Base-by-base conservation (phyloP, 2,329 filamentous ascomycete genomes). In the Aureobasidium sp. region DNA sequence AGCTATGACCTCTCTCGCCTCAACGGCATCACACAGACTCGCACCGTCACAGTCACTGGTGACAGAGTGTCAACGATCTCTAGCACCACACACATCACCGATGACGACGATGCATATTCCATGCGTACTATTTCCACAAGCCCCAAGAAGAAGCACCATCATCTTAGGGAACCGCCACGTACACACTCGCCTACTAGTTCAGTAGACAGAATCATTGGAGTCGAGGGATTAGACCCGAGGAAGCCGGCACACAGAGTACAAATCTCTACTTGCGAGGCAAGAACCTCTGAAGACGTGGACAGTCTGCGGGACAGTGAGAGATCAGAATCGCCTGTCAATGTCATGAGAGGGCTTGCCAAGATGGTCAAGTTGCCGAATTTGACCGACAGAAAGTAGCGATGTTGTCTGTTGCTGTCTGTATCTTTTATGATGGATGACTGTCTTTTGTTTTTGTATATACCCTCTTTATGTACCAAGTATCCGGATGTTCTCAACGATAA, bases 21-120 rank as follows among this genome's bases (percentile, higher is more conserved):
- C 8, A 42, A 66, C 37, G 67, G 68, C 47, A 69, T 70, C 63
- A 70, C 68, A 23, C 69, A 70, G 60, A 69, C 68, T 7, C 64
- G 67, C 37, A 70, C 66, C 5, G 66, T 70, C 32, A 68, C 68
- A 2, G 66, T 70, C 29, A 63, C 62, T 9, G 62, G 48, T 17
- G 53, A 55, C 10, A 34, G 56, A 17, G 26, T 60, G 1, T 63
- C 61, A 4, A 53, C 39, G 3, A 36, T 62, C 42, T 46, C 51
- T 26, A 39, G 34, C 41, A 23, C 44, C 15, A 29, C 37, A 13
- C 48, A n/a, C 13, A 17, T 29, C 60, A 56, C 26, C n/a, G 48
- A 61, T 5, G 58, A 53, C 15, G 29, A 48, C 36, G 58, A 53
- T 15, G 34, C 55, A 13, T 57, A 57, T 6, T 57, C 55, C 9